Base-by-base conservation (phyloP, 805 yeast genomes). In the Candida namnaoensis region DNA sequence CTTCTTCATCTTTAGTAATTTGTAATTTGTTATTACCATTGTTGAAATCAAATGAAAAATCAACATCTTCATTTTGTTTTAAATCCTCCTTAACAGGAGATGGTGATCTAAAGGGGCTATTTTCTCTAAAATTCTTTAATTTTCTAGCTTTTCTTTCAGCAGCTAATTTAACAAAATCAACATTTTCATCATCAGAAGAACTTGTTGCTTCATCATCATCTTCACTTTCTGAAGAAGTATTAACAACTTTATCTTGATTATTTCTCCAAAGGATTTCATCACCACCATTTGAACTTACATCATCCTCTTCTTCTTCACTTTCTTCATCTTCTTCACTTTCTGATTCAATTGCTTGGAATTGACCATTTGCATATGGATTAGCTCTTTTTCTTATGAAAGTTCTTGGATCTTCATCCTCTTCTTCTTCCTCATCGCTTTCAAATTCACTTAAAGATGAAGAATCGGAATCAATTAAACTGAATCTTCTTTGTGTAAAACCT, bases 161-260 rank as follows among this genome's bases (percentile, higher is more conserved):
- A 32, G 85, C 83, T 45, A 84, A 61, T 56, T 74, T 76, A 13
- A 83, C 85, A 56, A 80, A 82, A 60, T 84, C 91, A 3, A 82
- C 78, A 49, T 77, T 79, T 33, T 78, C 79, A 49, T 79, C 87
- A 50, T 76, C 82, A 0, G 82, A 76, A 10, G 80, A 73, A 33
- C 68, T 66, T 19, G 68, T 69, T 32, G 60, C 67, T 14, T 60
- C 69, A 7, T 59, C 64, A 12, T 60, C 69, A 15, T 60, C 68
- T 10, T 60, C 58, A 15, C 47, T 56, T 27, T 61, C 65, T 36
- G 63, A 65, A 6, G 60, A 53, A 26, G 61, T 58, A 35, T 60
- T 47, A 19, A 57, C 62, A 28, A 54, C 61, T 28, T 49, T 48
- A 15, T 48, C 51, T 9, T 53, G 41, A 36, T 56, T 54, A 23